Evolutionary conservation across 495 filamentous ascomycete genomes (phyloP).

Genomic region (Hypoxylon intermedium): DNA sequence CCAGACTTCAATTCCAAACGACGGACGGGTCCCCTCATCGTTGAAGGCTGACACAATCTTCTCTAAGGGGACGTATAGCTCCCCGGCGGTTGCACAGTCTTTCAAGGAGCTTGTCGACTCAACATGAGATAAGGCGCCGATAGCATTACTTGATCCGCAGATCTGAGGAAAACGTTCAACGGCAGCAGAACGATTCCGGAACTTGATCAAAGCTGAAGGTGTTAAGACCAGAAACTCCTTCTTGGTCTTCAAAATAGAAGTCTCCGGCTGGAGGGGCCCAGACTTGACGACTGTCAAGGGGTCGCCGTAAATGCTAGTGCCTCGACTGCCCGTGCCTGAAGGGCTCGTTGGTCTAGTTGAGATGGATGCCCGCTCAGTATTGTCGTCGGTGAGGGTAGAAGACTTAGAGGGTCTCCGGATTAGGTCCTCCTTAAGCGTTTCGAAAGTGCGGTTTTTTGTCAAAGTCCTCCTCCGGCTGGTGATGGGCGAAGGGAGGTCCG

Average conservation of each 20-base stretch:
- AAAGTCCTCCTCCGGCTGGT: conserved; percentile 23
- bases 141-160: conserved; percentile 6
- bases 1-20: conserved; percentile 84
- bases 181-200: conserved; percentile 75
- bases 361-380: conserved; percentile 31
- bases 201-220: conserved; percentile 79
- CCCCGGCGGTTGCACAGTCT: conserved; percentile 13
- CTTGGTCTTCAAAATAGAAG: conserved; percentile 82
- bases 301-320: conserved; percentile 33
- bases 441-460: conserved; percentile 33
- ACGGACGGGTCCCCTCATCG: conserved; percentile 78
- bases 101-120: conserved; percentile 38
- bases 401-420: conserved; percentile 38
- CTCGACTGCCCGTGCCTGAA: conserved; percentile 33
- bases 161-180: conserved; percentile 49
- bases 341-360: conserved; percentile 42
- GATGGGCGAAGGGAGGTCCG: conserved; percentile 18
- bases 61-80: conserved; percentile 65
- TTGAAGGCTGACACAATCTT: conserved; percentile 80
- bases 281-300: conserved; percentile 30
- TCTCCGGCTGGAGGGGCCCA: conserved; percentile 80
- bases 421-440: conserved; percentile 28
- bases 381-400: conserved; percentile 38
- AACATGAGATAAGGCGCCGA: conserved; percentile 16
- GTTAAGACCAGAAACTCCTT: conserved; percentile 93